These are phyloP conservation scores for Ganoderma meredithae DNA, from an alignment of 1,284 basidiomycete genomes.

Conservation along the genomic window DNA sequence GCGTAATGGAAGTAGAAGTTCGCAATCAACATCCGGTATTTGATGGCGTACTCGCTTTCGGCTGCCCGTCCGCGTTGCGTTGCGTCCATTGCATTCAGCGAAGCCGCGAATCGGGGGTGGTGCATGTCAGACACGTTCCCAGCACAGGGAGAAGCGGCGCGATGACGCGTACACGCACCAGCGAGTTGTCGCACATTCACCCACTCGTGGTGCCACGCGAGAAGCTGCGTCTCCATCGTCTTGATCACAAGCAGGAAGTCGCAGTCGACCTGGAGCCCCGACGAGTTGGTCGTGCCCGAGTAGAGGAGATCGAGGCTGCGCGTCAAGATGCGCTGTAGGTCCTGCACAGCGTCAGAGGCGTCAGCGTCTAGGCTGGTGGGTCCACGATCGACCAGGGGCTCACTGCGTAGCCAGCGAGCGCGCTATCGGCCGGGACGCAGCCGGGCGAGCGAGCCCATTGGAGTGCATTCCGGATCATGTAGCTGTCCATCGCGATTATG, in stretches of 20 bases:
- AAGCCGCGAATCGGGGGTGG: slow-evolving; percentile 1
- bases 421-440: slow-evolving; percentile 68
- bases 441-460: slow-evolving; percentile 74
- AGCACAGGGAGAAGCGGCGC: not conserved
- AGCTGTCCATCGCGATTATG: slow-evolving; percentile 52
- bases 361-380: slow-evolving; percentile 22
- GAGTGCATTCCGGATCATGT: slow-evolving; percentile 85
- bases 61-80: slow-evolving; percentile 18
- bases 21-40: slow-evolving; percentile 63
- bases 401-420: slow-evolving; percentile 76
- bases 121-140: slow-evolving; percentile 18
- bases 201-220: slow-evolving; percentile 76
- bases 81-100: slow-evolving; percentile 10
- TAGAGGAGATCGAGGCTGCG: slow-evolving; percentile 92
- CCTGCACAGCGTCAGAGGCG: slow-evolving; percentile 50
- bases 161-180: slow-evolving; percentile 10
- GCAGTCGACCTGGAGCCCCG: slow-evolving; percentile 86
- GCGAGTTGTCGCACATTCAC: slow-evolving; percentile 38
- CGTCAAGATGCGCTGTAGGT: slow-evolving; percentile 87
- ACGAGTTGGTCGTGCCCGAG: slow-evolving; percentile 81
- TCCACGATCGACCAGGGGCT: slow-evolving; percentile 40
- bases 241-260: slow-evolving; percentile 88
- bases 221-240: slow-evolving; percentile 84
- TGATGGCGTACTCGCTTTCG: slow-evolving; percentile 37
- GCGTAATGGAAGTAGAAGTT: slow-evolving; percentile 88